Conservation (phyloP, 1,284 basidiomycete genomes). For the Kwoniella shivajii region DNA sequence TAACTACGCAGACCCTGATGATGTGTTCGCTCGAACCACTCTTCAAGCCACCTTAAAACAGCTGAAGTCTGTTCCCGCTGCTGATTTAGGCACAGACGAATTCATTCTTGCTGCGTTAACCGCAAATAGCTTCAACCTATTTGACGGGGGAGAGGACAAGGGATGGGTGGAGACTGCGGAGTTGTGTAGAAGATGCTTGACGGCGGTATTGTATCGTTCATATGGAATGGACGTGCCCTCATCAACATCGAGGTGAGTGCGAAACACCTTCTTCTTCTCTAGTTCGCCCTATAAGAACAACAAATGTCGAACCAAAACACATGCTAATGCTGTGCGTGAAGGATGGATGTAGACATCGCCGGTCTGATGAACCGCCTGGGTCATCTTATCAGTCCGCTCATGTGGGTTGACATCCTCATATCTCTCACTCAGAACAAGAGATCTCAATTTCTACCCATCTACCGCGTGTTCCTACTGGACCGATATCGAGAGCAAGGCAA, state of each 20-base stretch:
- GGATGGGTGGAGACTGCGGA: conserved; percentile 20
- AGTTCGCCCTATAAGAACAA: background rate
- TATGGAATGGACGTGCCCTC: background rate
- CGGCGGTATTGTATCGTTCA: conserved; percentile 7
- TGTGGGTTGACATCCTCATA: conserved; percentile 82
- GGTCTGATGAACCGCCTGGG: background rate
- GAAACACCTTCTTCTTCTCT: background rate
- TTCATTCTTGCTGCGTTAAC: conserved; percentile 22
- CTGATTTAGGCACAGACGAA: conserved; percentile 15
- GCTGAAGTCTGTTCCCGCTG: conserved; percentile 8
- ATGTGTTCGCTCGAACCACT: conserved; percentile 9
- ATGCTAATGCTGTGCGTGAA: background rate
- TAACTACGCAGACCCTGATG: conserved; percentile 11
- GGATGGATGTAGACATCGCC: background rate
- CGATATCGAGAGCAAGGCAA: conserved; percentile 34
- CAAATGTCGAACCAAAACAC: no score
- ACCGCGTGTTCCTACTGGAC: conserved; percentile 62
- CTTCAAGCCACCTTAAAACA: conserved; percentile 9
- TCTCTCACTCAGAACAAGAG: conserved; percentile 64
- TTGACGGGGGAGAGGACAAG: conserved; percentile 21
- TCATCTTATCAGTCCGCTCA: conserved; percentile 67
- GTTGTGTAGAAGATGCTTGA: conserved; percentile 16
- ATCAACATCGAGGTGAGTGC: background rate
- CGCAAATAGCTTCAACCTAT: conserved; percentile 22
- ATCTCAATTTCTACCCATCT: conserved; percentile 63